Percentiles rank a stretch among this genome's conserved stretches.
These are phyloP conservation scores for Elaphomyces granulatus DNA, from an alignment of 495 filamentous ascomycete species.

Conservation along the genomic window DNA sequence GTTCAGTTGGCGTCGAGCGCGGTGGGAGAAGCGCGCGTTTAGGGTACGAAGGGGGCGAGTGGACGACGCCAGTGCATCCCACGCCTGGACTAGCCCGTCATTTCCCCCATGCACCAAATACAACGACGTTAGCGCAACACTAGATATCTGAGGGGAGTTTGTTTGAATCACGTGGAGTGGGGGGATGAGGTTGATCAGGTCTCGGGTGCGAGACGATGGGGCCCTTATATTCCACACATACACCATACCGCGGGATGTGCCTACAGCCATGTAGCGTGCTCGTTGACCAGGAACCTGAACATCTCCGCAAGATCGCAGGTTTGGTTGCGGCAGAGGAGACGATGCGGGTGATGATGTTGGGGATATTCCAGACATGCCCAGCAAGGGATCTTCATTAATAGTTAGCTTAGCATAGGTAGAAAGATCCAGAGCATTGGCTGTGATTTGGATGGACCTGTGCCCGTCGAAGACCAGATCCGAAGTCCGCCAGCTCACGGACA, in stretches of 20 bases:
- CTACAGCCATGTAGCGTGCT: slow-evolving; percentile 65
- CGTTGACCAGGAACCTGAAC: slow-evolving; percentile 64
- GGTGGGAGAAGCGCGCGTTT: slow-evolving; percentile 72
- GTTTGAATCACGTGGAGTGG: slow-evolving; percentile 77
- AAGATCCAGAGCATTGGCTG: slow-evolving; percentile 56
- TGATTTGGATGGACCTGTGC: slow-evolving; percentile 43
- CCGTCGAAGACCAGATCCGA: slow-evolving; percentile 43
- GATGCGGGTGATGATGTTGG: slow-evolving; percentile 40
- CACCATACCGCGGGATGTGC: slow-evolving; percentile 64
- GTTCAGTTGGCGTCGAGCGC: slow-evolving; percentile 57
- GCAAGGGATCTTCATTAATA: slow-evolving; percentile 59
- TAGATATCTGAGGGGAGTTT: slow-evolving; percentile 78
- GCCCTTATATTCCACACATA: slow-evolving; percentile 76
- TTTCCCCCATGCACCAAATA: slow-evolving; percentile 87
- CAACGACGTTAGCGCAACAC: slow-evolving; percentile 71
- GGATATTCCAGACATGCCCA: slow-evolving; percentile 40
- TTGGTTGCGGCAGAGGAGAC: slow-evolving; percentile 41
- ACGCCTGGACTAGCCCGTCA: slow-evolving; percentile 89
- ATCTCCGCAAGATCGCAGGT: slow-evolving; percentile 21
- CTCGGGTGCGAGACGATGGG: slow-evolving; percentile 34
- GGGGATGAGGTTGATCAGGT: slow-evolving; percentile 37
- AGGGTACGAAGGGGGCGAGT: slow-evolving; percentile 70
- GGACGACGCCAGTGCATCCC: slow-evolving; percentile 84
- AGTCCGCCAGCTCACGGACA: slow-evolving; percentile 41
- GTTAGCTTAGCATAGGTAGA: slow-evolving; percentile 59